phyloP scores from a whole-genome alignment of 1,284 basidiomycete species.

The Coriolopsis trogii region DNA sequence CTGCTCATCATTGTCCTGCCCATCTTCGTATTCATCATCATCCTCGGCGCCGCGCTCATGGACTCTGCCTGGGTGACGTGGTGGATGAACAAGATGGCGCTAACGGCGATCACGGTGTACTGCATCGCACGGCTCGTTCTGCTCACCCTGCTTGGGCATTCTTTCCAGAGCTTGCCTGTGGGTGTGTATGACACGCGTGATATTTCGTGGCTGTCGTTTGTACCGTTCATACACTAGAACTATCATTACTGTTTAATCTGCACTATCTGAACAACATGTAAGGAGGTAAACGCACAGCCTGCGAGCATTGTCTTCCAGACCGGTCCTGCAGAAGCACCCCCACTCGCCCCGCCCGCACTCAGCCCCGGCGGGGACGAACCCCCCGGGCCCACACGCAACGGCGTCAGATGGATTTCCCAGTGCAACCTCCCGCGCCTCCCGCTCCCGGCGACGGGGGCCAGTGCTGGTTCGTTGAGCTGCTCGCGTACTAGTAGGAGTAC shows the following conservation, averaged over 20 bases:
- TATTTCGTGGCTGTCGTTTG: slow-evolving; percentile 14
- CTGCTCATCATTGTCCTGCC: slow-evolving; percentile 5
- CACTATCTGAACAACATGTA: no score
- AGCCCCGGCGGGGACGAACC: slow-evolving; percentile 29
- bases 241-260: no score
- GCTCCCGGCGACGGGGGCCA: not conserved
- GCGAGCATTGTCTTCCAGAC: no score
- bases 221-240: no score
- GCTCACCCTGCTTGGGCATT: slow-evolving; percentile 15
- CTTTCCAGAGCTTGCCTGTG: slow-evolving; percentile 13
- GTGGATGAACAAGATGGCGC: slow-evolving; percentile 13
- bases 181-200: slow-evolving; percentile 9
- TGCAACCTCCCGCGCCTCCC: no score
- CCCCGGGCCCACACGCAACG: slow-evolving; percentile 38
- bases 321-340: no score
- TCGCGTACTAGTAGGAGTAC: slow-evolving; percentile 11
- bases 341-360: slow-evolving; percentile 29
- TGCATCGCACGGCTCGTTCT: slow-evolving; percentile 13
- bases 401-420: slow-evolving; percentile 61
- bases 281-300: no score
- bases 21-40: slow-evolving; percentile 7
- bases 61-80: slow-evolving; percentile 9
- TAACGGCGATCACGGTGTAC: slow-evolving; percentile 8
- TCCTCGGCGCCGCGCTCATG: slow-evolving; percentile 10
- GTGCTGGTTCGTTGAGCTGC: slow-evolving; percentile 5